These are phyloP conservation scores for Jacaranda copaia DNA, from an alignment of 257 asterid genomes.

Conservation along the genomic window DNA sequence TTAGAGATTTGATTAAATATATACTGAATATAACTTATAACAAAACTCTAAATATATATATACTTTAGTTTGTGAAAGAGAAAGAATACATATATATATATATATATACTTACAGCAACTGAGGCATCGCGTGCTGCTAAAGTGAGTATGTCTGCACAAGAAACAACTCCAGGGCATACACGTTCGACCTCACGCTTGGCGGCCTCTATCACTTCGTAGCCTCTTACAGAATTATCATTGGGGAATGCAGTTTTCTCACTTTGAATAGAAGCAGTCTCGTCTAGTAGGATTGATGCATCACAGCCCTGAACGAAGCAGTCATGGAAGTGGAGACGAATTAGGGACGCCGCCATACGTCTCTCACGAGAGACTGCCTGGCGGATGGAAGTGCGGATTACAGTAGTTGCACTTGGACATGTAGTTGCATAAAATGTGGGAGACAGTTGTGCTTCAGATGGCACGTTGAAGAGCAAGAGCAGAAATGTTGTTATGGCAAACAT, in stretches of 20 bases:
- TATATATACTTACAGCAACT: conserved; percentile 36
- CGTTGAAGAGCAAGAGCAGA: conserved; percentile 8
- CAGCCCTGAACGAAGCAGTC: conserved; percentile 63
- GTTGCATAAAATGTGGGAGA: conserved; percentile 47
- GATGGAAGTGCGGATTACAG: conserved; percentile 39
- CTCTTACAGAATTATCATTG: conserved; percentile 44
- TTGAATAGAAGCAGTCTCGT: conserved; percentile 42
- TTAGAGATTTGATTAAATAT: no score
- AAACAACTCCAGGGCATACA: conserved; percentile 52
- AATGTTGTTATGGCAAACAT: neutral
- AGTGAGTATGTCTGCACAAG: conserved; percentile 57
- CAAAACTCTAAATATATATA: neutral
- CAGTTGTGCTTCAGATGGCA: conserved; percentile 48
- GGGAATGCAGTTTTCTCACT: conserved; percentile 51
- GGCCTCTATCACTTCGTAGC: conserved; percentile 49
- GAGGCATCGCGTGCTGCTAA: conserved; percentile 60
- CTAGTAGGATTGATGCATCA: conserved; percentile 53
- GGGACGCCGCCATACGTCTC: conserved; percentile 57
- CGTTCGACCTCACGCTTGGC: conserved; percentile 52
- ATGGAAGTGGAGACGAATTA: conserved; percentile 59
- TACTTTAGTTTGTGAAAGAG: neutral
- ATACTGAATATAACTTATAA: no score
- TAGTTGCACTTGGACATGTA: conserved; percentile 42
- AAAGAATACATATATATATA: neutral
- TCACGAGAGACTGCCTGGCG: conserved; percentile 45